phyloP scores from a whole-genome alignment of 78 protist species.

The Pelomyxa schiedti region DNA sequence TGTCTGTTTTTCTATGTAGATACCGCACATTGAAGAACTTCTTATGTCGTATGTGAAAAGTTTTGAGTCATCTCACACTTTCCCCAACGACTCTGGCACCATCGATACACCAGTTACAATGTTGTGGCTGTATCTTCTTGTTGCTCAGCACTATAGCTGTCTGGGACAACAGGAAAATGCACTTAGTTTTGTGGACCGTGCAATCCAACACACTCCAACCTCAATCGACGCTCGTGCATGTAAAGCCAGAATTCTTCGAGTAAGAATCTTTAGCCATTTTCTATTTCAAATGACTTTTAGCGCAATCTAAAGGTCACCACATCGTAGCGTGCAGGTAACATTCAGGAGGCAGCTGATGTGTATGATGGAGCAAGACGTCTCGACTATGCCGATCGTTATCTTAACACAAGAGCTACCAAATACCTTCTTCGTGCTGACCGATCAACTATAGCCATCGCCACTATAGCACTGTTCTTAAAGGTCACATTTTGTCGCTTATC shows the following conservation, averaged over 20 bases:
- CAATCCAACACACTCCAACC: slow-evolving; percentile 67
- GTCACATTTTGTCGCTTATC: background rate
- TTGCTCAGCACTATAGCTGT: slow-evolving; percentile 31
- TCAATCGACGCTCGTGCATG: slow-evolving; percentile 28
- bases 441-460: slow-evolving; percentile 13
- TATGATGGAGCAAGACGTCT: slow-evolving; percentile 44
- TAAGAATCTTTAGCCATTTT: background rate
- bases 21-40: too few species aligned
- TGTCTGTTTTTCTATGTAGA: too few species aligned
- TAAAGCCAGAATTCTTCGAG: slow-evolving; percentile 46
- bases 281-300: background rate
- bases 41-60: too few species aligned
- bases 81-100: too few species aligned
- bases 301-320: too few species aligned
- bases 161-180: slow-evolving; percentile 7
- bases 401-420: slow-evolving; percentile 46
- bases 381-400: slow-evolving; percentile 73
- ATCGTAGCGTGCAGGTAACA: slow-evolving; percentile 42
- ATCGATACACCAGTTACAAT: background rate
- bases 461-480: slow-evolving; percentile 27
- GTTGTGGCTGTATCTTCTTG: slow-evolving; percentile 17
- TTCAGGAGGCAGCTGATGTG: slow-evolving; percentile 16
- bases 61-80: too few species aligned
- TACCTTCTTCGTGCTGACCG: slow-evolving; percentile 28
- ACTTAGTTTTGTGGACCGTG: background rate